Evolutionary conservation across 208 protist genomes (phyloP).

Genomic region (Acanthamoeba polyphaga): DNA sequence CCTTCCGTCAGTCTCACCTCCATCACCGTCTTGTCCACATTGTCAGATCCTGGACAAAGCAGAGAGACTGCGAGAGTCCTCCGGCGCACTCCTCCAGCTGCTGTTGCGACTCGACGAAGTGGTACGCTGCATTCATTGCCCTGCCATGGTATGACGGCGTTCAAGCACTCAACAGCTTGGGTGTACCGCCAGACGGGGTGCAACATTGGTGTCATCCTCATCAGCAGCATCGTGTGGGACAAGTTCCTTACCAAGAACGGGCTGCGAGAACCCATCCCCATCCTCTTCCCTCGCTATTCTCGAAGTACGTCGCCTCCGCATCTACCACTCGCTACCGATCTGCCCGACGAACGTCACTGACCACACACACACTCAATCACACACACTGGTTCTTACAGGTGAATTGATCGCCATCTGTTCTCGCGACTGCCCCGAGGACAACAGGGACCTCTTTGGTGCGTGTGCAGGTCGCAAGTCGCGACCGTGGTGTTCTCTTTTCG

Average conservation of each 20-base stretch:
- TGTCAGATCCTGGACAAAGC: constrained; percentile 21
- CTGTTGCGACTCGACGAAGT: constrained; percentile 29
- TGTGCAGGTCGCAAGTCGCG: not conserved
- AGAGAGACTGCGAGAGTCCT: not conserved
- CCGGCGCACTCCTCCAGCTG: not conserved
- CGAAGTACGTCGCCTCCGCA: not conserved
- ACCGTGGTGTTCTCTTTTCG: not conserved
- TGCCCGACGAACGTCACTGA: not conserved
- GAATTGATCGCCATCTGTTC: constrained; percentile 48
- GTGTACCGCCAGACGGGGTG: not conserved
- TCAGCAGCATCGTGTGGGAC: constrained; percentile 60
- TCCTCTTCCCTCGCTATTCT: constrained; percentile 27
- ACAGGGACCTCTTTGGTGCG: constrained; percentile 7
- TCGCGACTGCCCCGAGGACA: constrained; percentile 24
- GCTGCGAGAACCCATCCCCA: constrained; percentile 11
- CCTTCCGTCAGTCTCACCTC: not conserved
- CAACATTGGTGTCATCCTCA: constrained; percentile 38
- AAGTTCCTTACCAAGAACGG: constrained; percentile 37
- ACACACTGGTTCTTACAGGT: not conserved
- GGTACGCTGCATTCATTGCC: not conserved
- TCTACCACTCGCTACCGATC: not conserved
- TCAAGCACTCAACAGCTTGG: not conserved
- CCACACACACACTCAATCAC: not conserved
- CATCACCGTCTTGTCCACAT: not conserved
- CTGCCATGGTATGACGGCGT: not conserved